Base-by-base conservation (phyloP, 345 rosid genomes). In the Eucalyptus marginata region DNA sequence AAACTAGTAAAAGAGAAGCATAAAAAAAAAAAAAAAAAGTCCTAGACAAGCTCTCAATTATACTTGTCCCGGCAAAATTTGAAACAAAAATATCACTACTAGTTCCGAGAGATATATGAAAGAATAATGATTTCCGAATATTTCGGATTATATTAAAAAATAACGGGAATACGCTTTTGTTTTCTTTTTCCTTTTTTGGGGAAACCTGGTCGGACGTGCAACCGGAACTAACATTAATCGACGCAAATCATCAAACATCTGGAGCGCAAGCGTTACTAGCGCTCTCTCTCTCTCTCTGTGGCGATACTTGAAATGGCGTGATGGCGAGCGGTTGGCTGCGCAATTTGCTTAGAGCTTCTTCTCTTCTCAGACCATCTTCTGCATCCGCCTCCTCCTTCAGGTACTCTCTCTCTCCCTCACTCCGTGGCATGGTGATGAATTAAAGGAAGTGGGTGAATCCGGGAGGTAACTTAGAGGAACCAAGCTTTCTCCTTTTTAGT, bases 241-340 rank as follows among this genome's bases (percentile, higher is more conserved):
- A 76, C 84, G 47, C 47, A 76, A 40, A 22, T 40, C 47, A 6
- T 76, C 84, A 20, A 76, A 76, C 47, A 6, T 20, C 24, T 40
- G 83, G 16, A 76, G 83, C 46, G 83, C 83, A 10, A 40, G 83
- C 43, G 15, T 76, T 10, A 20, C 24, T 5, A 11, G 47, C 47
- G 5, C 62, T 22, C 64, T 58, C 13, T 58, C n/a, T 58, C 13
- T 51, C 54, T 51, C 54, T 51, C 15, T 59, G 0, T 27, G 31
- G 40, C 33, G 11, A 76, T 20, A 76, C 27, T 44, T 76, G 84
- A 40, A 58, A 86, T 52, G 58, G 66, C 25, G 87, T 79, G 36
- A 93, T 92, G 94, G 93, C 94, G 33, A 92, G 88, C n/a, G 68
- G 85, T 58, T 64, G 90, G 49, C 66, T 90, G 88, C 89, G 94